Percentiles rank a stretch among this genome's conserved stretches.
These are phyloP conservation scores for Candida freyschussii DNA, from an alignment of 1,139 yeast species.

Conservation along the genomic window DNA sequence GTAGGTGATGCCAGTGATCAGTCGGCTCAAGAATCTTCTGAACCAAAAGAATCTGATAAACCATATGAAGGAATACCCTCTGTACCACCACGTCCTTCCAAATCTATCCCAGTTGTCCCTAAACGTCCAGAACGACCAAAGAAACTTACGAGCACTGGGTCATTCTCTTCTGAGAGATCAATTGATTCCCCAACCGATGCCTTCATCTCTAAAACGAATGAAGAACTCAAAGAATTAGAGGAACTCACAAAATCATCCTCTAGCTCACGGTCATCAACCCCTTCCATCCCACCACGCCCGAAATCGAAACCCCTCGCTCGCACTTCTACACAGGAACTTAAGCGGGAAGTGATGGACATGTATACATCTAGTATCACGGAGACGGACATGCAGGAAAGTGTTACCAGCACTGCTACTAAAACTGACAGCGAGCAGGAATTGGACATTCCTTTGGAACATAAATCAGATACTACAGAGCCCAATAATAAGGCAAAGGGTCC, in stretches of 20 bases:
- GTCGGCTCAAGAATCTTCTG: too few relatives aligned
- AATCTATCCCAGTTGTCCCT: conserved; percentile 11
- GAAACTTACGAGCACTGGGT: not conserved
- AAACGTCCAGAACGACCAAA: conserved; percentile 13
- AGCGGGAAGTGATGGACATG: conserved; percentile 9
- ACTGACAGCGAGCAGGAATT: too few relatives aligned
- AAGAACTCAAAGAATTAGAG: conserved; percentile 3
- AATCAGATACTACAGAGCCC: not conserved
- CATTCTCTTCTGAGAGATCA: not conserved
- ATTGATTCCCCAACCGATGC: conserved; percentile 1
- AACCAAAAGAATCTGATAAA: too few relatives aligned
- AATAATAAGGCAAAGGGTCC: conserved; percentile 34
- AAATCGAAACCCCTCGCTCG: conserved; percentile 5
- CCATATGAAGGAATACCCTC: too few relatives aligned
- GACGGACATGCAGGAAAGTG: too few relatives aligned
- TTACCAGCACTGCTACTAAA: too few relatives aligned
- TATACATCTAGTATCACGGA: conserved; percentile 3
- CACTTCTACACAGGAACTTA: conserved; percentile 8
- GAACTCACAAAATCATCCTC: conserved; percentile 1
- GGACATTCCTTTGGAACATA: too few relatives aligned
- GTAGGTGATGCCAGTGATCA: too few relatives aligned
- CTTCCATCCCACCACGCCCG: not conserved
- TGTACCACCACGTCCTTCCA: too few relatives aligned
- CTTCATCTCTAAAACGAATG: not conserved
- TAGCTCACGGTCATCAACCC: not conserved